Base-by-base conservation (phyloP, 495 filamentous ascomycete species). In the Aspergillus olivimuriae region DNA sequence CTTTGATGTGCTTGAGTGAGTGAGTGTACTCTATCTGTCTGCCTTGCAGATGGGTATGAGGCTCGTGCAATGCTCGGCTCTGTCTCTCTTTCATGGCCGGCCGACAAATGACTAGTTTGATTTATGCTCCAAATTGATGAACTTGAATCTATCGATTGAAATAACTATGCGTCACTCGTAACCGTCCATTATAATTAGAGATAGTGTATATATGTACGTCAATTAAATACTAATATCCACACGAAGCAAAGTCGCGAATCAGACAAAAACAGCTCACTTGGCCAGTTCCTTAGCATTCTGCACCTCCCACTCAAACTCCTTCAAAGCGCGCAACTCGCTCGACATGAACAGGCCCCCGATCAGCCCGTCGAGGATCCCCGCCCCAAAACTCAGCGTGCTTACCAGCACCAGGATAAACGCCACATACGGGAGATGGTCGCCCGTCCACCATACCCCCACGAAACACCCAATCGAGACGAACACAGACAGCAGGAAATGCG, bases 261-360 rank as follows among this genome's bases (percentile, higher is more conserved):
- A n/a, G 7, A 21, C 21, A 12, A 20, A 38, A n/a, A 19, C 22
- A 17, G 22, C 9, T 1, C 14, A 19, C 5, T 58, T 44, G 9
- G 59, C 56, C 31, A 69, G 31, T 19, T 55, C 57, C 47, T 63
- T 79, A 24, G 83, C 83, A 65, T 84, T 92, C 39, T 66, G 64
- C 11, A 98, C 82, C 68, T 98, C 94, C 84, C 89, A 95, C 55
- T 92, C 81, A 65, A 96, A 97, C 67, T 97, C 92, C 52, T 80
- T 84, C n/a, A 98, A 65, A 11, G 87, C 81, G 46, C 87, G 71
- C 46, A 95, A 48, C 66, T 98, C 92, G 51, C 77, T 78, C 10
- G 81, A 80, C 49, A 95, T 81, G 53, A 97, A 97, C 22, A 97
- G 55, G 1, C 89, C 77, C 3, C 88, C 87, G 58, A 96, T 84